Evolutionary conservation across 2,329 filamentous ascomycete species (phyloP), one percentile per base, ranked within the genome.

Genomic region (Shiraia sp.): DNA sequence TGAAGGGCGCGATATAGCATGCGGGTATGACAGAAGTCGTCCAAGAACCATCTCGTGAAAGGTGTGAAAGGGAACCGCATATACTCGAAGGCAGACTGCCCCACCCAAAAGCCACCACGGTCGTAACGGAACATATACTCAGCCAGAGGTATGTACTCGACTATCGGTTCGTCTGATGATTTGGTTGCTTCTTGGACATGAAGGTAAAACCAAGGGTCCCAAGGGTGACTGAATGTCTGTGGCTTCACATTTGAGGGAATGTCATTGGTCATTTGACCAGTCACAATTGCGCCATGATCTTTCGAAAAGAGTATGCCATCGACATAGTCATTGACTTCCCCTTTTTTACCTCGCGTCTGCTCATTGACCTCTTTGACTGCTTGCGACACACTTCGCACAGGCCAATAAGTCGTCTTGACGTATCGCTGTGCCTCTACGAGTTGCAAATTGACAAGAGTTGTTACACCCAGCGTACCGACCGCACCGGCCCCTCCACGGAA

Each of bases 111-210:
- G 2, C 79, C 82, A 32, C 83, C 85, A 25, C 84, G 78, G 61
- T 88, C 83, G 68, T 86, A 87, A 12, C 85, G 79, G 67, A 88
- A 88, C 45, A 87, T 78, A 64, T 88, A 88, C 57, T 87, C 84
- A 2, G 70, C 69, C 1, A 87, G 53, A 0, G 83, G 83, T 2
- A 87, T 76, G 42, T 79, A 79, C 43, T 86, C 82, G 40, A 64
- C 53, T 2, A 74, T 64, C 2, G 67, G 64, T 12, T 66, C 49
- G 12, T 45, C 39, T 2, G 64, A 51, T 47, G 55, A 4, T 45
- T 22, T 70, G 52, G 37, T 73, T 64, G 35, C 68, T 63, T 40
- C 70, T 68, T 72, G 62, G n/a, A 66, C 64, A 47, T 78, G 74
- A 2, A 77, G 63, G 47, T 78, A 78, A 56, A 76, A 79, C 76